Conservation (phyloP, 371 early-diverging fungal genomes). For the Nematocida sp. region DNA sequence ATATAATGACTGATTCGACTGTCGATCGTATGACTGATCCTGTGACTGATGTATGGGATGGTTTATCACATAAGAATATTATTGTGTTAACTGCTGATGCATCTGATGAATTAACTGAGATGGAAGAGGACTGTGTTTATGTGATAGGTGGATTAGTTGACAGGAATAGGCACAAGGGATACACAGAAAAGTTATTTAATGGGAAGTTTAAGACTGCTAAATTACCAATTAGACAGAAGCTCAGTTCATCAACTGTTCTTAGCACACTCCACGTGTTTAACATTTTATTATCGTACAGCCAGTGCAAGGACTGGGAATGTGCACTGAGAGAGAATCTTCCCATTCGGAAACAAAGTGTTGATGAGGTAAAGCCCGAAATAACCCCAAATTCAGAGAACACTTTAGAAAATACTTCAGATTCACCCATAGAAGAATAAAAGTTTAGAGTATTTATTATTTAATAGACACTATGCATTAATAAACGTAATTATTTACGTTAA, state of each 20-base stretch:
- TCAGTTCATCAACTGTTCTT: conserved; percentile 22
- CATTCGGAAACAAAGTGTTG: conserved; percentile 1
- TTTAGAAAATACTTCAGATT: too few relatives aligned
- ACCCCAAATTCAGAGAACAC: too few relatives aligned
- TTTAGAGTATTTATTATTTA: too few relatives aligned
- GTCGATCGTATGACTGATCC: too few relatives aligned
- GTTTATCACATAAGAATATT: background rate
- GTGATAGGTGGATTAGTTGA: conserved; percentile 51
- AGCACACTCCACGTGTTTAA: conserved; percentile 28
- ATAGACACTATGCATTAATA: too few relatives aligned
- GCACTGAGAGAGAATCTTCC: conserved; percentile 15
- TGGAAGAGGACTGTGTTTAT: conserved; percentile 27
- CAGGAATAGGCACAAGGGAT: conserved; percentile 44
- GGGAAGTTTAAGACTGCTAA: conserved; percentile 13
- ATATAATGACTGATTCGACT: too few relatives aligned
- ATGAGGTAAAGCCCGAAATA: too few relatives aligned
- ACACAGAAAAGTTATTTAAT: conserved; percentile 7
- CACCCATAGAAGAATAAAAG: too few relatives aligned
- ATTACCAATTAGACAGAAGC: conserved; percentile 20
- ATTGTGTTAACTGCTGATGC: conserved; percentile 27
- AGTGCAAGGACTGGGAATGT: conserved; percentile 12
- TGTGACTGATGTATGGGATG: too few relatives aligned
- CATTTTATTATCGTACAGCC: conserved; percentile 22
- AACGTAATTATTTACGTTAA: too few relatives aligned
- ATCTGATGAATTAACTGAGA: background rate